Base-by-base conservation (phyloP, 2,329 filamentous ascomycete species). In the Trichophyton verrucosum region DNA sequence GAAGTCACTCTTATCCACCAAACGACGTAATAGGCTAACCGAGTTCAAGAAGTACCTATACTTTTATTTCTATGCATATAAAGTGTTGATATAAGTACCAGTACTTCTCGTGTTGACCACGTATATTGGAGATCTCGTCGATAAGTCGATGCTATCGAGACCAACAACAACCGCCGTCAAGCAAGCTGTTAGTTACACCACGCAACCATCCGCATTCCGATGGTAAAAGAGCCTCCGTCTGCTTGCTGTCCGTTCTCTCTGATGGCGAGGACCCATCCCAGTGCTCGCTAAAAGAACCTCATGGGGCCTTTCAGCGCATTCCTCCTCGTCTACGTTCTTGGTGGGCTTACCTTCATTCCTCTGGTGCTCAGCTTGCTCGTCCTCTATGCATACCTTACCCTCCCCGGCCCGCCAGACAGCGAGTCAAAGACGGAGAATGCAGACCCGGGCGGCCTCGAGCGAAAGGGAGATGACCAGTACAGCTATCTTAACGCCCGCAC, bases 281-380 rank as follows among this genome's bases (percentile, higher is more conserved):
- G 36, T 36, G 33, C 24, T 57, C 40, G 55, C 55, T 57, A 57
- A 44, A 58, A 63, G 61, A 59, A 60, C 71, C 71, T 69, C 68
- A 76, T 76, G 74, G 73, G 73, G 72, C 72, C 72, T 62, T 70
- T 81, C 68, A 71, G 70, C 65, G 74, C 74, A 67, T 85, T 92
- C 70, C 78, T 95, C 65, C 73, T 87, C 70, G 81, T 87, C 72
- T 96, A 96, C 79, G 72, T 95, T 66, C 76, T 95, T 62, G 91
- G 91, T 74, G 92, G 91, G 68, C 73, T 96, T 70, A 96, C 91
- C 61, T 92, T 96, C 71, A 71, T 96, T 62, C 91, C 91, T 33
- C 77, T 95, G 2, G 68, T 91, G 62, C 64, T 91, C 59, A 71
- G 76, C 53, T 73, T 81, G 56, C 68, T 89, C 61, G 70, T 91